phyloP scores from a whole-genome alignment of 345 rosid genomes.

The Gossypium arboreum region DNA sequence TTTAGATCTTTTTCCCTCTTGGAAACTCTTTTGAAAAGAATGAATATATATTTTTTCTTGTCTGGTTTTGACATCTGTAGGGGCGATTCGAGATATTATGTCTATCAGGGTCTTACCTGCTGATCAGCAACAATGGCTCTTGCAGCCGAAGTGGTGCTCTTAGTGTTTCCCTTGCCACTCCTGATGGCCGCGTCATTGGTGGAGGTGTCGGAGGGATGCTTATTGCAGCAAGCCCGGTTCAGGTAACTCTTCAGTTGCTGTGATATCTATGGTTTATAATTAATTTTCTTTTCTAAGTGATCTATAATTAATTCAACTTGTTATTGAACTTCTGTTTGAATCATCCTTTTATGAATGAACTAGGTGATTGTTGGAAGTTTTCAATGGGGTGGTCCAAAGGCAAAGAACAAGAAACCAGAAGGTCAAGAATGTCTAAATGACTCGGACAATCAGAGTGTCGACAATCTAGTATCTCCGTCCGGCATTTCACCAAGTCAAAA shows the following conservation, averaged over 20 bases:
- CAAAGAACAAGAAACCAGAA: conserved; percentile 62
- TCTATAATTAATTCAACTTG: no score
- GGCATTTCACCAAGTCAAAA: conserved; percentile 51
- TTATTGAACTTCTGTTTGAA: neutral
- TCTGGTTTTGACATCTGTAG: conserved; percentile 33
- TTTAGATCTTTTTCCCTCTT: neutral
- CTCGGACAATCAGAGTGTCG: conserved; percentile 37
- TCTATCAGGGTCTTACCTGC: conserved; percentile 68
- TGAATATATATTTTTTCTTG: neutral
- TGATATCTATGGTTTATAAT: neutral
- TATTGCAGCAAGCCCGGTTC: conserved; percentile 85
- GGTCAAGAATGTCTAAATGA: conserved; percentile 39
- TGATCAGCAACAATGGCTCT: conserved; percentile 38
- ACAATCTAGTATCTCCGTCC: conserved; percentile 29
- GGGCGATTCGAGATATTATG: conserved; percentile 87
- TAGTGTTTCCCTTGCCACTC: conserved; percentile 87
- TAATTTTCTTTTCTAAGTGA: neutral
- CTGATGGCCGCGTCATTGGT: conserved; percentile 91
- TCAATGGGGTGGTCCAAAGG: conserved; percentile 70
- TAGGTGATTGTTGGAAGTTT: conserved; percentile 95
- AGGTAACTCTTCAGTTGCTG: conserved; percentile 38
- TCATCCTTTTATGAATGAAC: conserved; percentile 1
- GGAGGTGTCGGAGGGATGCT: conserved; percentile 92
- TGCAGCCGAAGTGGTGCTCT: conserved; percentile 64
- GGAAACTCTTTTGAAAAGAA: neutral